phyloP scores from a whole-genome alignment of 768 basidiomycete genomes.

The Russula ochroleuca region DNA sequence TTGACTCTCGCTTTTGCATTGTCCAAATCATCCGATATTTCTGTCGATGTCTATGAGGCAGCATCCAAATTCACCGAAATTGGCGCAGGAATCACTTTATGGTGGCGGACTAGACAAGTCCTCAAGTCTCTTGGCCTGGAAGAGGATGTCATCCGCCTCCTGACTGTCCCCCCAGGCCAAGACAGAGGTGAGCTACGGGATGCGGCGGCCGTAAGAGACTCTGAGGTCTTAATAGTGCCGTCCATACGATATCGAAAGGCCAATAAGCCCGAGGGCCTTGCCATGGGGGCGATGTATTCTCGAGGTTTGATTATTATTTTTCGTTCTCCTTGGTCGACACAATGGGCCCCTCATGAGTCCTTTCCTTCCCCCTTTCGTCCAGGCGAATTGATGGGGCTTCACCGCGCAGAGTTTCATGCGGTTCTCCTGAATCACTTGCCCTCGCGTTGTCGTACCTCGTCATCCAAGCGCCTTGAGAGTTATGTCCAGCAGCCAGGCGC shows the following conservation, averaged over 20 bases:
- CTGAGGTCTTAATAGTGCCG: constrained; percentile 38
- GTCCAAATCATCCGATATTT: constrained; percentile 30
- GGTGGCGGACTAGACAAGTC: constrained; percentile 36
- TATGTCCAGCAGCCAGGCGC: constrained; percentile 43
- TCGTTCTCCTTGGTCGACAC: neutral
- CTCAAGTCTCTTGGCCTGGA: constrained; percentile 32
- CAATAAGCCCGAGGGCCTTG: constrained; percentile 50
- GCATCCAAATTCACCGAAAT: constrained; percentile 32
- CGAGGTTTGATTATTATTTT: constrained; percentile 45
- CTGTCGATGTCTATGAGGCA: constrained; percentile 37
- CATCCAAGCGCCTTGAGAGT: constrained; percentile 55
- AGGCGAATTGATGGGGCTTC: constrained; percentile 42
- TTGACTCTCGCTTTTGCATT: constrained; percentile 33
- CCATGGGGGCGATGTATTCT: constrained; percentile 50
- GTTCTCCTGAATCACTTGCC: constrained; percentile 48
- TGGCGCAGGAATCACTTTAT: constrained; percentile 37
- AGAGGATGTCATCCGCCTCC: constrained; percentile 28
- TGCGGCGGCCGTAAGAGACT: neutral
- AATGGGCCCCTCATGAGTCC: too few species aligned
- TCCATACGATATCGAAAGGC: constrained; percentile 57
- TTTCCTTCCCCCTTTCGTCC: neutral
- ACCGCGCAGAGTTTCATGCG: constrained; percentile 64
- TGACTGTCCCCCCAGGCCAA: constrained; percentile 30
- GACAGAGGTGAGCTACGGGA: constrained; percentile 10
- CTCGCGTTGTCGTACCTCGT: constrained; percentile 43